These are phyloP conservation scores for Colletotrichum liaoningense DNA, from an alignment of 2,329 filamentous ascomycete genomes.

Conservation along the genomic window DNA sequence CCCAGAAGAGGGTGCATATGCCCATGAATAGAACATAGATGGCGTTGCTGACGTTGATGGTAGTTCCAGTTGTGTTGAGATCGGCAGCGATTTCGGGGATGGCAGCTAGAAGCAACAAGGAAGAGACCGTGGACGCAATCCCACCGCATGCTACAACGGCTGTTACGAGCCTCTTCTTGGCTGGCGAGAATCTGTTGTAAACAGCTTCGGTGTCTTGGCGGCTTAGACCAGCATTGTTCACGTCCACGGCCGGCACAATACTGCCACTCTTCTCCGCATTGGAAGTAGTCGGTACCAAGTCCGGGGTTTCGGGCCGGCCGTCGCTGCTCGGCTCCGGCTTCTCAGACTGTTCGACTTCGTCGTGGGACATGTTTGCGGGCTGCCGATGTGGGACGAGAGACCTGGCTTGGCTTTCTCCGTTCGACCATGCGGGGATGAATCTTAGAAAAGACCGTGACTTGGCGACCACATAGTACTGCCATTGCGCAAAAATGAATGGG, in stretches of 20 bases:
- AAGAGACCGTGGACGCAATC: constrained; percentile 22
- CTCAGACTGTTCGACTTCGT: background rate
- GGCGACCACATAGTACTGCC: background rate
- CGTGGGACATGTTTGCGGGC: constrained; percentile 3
- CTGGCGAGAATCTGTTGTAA: constrained; percentile 14
- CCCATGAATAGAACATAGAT: constrained; percentile 81
- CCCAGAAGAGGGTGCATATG: constrained; percentile 72
- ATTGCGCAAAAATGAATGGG: background rate
- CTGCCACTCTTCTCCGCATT: constrained; percentile 26
- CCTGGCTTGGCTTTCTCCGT: background rate
- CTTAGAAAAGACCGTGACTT: background rate
- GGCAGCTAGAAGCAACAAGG: constrained; percentile 70
- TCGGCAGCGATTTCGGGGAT: constrained; percentile 78
- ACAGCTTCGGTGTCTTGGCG: constrained; percentile 31
- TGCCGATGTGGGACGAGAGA: background rate
- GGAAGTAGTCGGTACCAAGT: constrained; percentile 18
- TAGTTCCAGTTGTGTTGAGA: constrained; percentile 72
- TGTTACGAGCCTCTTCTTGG: constrained; percentile 23
- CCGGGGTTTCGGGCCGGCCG: background rate
- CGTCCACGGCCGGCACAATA: constrained; percentile 7
- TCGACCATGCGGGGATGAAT: background rate
- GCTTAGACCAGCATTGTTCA: constrained; percentile 3
- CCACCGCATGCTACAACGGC: constrained; percentile 27
- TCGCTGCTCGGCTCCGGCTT: background rate
- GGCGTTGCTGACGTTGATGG: constrained; percentile 78